Base-by-base conservation (phyloP, 1,139 yeast genomes). In the Saccharomyces pastorianus region DNA sequence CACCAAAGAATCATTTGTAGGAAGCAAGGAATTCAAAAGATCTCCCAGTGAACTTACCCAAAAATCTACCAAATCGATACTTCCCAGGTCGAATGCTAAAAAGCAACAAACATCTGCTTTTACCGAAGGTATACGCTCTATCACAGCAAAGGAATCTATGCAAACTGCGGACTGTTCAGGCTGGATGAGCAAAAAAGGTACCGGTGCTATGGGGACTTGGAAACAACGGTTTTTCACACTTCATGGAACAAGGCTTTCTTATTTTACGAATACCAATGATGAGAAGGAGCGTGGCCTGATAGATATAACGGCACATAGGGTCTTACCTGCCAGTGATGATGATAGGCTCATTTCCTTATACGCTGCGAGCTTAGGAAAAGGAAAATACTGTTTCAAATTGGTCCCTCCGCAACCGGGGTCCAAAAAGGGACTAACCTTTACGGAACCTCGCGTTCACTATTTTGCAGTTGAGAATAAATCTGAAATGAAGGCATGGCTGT, bases 401-500 rank as follows among this genome's bases (percentile, higher is more conserved):
- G 83, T 90, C 1, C 99, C 99, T 2, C 99, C 99, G 0, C 96
- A 96, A 1, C 99, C 99, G 0, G 99, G 99, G 0, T 88, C 93
- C 59, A 84, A 85, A 61, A 93, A 91, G 71, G 98, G 98, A 0
- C 81, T 95, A 55, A 91, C 96, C 0, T 93, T 95, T 68, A 93
- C 99, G 0, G 96, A 91, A 62, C 99, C 96, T 41, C 88, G 88
- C 62, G 88, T 91, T 2, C 98, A 93, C 65, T 93, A 85, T 70
- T 93, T 95, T 76, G 97, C 98, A 0, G 96, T 90, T 42, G 98
- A 93, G 54, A 79, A 90, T 0, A 81, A 78, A 55, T 96, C 89
- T 51, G 97, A 91, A 59, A 86, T 93, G 96, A 79, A 96, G 65
- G 81, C 79, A 1, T 93, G 99, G 99, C 82, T 91, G 80, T 86